Base-by-base conservation (phyloP, 345 rosid species). In the Dipteronia dyeriana region DNA sequence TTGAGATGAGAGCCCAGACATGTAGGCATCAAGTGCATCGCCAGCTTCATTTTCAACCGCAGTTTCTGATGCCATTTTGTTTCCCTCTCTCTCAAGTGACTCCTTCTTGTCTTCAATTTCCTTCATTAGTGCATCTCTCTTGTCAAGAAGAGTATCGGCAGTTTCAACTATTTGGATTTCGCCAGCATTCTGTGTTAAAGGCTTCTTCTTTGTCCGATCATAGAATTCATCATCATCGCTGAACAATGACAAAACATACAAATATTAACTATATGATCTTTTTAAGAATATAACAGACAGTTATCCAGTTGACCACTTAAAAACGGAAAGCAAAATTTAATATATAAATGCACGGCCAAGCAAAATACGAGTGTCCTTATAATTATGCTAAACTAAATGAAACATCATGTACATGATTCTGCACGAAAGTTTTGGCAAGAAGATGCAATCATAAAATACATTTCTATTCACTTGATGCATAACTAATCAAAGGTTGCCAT, bases 211-310 rank as follows among this genome's bases (percentile, higher is more conserved):
- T 22, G 98, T 90, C 81, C 97, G 98, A 82, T 96, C 99, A 81
- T 92, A 96, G 85, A 92, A 96, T 70, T 96, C 98, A 82, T 94
- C 99, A 76, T 96, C 99, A 72, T 89, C 97, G 65, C 97, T 92
- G 91, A 49, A 82, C 20, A 66, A 82, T 25, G 53, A 76, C 19
- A 71, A 74, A 69, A 63, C 26, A 71, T 78, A 74, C 47, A 74
- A 77, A 45, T 62, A 71, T 63, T 38, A 74, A 25, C 53, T 13
- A 51, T 75, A 53, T 57, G 41, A 66, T 31, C 49, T 17, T 34
- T 68, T 59, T 65, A 43, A 66, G 70, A 79, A 66, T 29, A 53
- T 38, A 61, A 7, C 26, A 83, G 45, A 77, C 38, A 34, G 64
- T 47, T 29, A 69, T 62, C 62, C 53, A 68, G 65, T 63, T 12